phyloP scores from a whole-genome alignment of 345 rosid genomes.

The Lenwebbia sp. region DNA sequence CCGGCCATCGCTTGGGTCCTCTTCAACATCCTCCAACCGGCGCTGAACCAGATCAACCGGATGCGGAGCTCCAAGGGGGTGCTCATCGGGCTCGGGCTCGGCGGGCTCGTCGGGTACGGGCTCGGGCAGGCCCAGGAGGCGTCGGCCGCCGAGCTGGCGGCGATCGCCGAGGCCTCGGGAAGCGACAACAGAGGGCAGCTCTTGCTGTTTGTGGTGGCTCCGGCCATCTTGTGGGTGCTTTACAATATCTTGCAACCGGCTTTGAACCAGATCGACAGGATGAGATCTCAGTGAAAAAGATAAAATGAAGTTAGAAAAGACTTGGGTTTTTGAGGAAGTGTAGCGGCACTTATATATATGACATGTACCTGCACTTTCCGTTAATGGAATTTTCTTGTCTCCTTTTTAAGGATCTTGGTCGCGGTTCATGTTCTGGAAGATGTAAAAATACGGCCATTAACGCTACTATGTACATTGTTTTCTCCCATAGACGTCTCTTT shows the following conservation, averaged over 20 bases:
- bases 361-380: slow-evolving; percentile 25
- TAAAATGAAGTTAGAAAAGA: not conserved
- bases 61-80: slow-evolving; percentile 66
- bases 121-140: slow-evolving; percentile 38
- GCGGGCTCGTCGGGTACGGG: slow-evolving; percentile 61
- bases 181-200: slow-evolving; percentile 77
- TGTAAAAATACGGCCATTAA: not conserved
- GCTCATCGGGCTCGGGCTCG: slow-evolving; percentile 61
- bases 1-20: slow-evolving; percentile 94
- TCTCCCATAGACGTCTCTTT: not conserved
- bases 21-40: slow-evolving; percentile 90
- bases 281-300: slow-evolving; percentile 47
- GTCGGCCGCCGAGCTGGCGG: slow-evolving; percentile 27
- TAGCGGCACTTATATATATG: not conserved
- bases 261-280: slow-evolving; percentile 81
- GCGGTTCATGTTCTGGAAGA: not conserved
- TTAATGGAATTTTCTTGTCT: slow-evolving; percentile 6
- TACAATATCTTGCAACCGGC: slow-evolving; percentile 95
- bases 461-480: not conserved
- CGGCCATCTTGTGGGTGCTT: slow-evolving; percentile 88
- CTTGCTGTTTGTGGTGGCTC: slow-evolving; percentile 69
- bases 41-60: slow-evolving; percentile 71
- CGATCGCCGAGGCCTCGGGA: slow-evolving; percentile 32
- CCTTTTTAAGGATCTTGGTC: not conserved
- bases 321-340: not conserved